A percentile compares a stretch with the other conserved stretches of the same genome.
phyloP scores from a whole-genome alignment of 2,329 filamentous ascomycete species.

The Chrysosporium queenslandicum region DNA sequence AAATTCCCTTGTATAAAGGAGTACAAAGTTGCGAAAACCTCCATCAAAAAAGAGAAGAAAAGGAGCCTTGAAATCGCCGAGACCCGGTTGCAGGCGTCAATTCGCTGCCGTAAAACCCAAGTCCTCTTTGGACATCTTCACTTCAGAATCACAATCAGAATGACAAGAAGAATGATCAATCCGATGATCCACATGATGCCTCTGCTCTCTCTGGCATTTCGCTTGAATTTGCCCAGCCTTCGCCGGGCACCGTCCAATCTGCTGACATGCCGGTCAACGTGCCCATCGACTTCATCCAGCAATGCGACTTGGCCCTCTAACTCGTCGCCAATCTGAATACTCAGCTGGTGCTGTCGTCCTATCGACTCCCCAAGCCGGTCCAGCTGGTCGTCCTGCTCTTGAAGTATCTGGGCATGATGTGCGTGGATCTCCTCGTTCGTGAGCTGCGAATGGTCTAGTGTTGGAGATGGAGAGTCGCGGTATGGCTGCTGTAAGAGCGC shows the following conservation, averaged over 20 bases:
- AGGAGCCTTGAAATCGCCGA: no score
- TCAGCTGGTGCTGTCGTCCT: constrained; percentile 77
- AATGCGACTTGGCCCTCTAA: constrained; percentile 80
- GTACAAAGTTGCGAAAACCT: neutral
- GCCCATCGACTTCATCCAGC: constrained; percentile 77
- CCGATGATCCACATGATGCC: constrained; percentile 74
- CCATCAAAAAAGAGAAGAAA: neutral
- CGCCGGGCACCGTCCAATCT: constrained; percentile 66
- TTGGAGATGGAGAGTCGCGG: constrained; percentile 48
- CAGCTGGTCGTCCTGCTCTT: constrained; percentile 90
- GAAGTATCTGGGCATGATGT: constrained; percentile 69
- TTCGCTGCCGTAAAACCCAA: neutral
- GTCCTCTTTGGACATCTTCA: constrained; percentile 30
- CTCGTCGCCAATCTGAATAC: constrained; percentile 93
- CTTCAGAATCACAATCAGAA: constrained; percentile 75
- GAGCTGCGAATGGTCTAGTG: constrained; percentile 46
- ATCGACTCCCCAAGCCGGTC: constrained; percentile 80
- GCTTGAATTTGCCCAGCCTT: constrained; percentile 60
- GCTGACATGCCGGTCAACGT: constrained; percentile 68
- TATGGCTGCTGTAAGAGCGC: constrained; percentile 52
- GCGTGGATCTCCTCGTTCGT: constrained; percentile 77
- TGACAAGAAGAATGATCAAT: constrained; percentile 68
- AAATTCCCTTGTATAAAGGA: no score
- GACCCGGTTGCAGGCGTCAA: no score
- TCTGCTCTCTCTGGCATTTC: constrained; percentile 72